These are phyloP conservation scores for Chondrus crispus DNA, from an alignment of 23 red algal genomes.

Conservation along the genomic window DNA sequence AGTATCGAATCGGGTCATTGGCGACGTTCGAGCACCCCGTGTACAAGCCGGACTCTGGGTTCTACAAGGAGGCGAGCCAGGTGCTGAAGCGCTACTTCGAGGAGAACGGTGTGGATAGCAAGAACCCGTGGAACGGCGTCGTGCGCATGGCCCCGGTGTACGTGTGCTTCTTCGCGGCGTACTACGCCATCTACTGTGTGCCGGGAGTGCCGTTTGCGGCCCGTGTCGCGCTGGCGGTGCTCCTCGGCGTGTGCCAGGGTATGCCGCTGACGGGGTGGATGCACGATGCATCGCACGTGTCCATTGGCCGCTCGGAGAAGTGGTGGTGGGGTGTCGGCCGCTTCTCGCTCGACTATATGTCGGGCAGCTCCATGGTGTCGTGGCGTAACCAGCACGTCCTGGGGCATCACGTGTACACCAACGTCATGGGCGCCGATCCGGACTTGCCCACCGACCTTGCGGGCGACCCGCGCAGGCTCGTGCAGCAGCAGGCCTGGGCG, in stretches of 20 bases:
- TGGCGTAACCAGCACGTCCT: constrained; percentile 93
- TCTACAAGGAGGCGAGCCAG: constrained; percentile 48
- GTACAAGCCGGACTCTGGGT: constrained; percentile 72
- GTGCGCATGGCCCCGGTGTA: constrained; percentile 74
- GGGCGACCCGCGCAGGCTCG: constrained; percentile 54
- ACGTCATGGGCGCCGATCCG: constrained; percentile 81
- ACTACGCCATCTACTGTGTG: constrained; percentile 22
- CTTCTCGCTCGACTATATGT: constrained; percentile 71
- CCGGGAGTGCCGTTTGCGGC: not conserved
- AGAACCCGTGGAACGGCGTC: constrained; percentile 21
- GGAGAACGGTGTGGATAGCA: not conserved
- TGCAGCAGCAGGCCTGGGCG: constrained; percentile 57
- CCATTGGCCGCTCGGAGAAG: constrained; percentile 41
- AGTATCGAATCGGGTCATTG: constrained; percentile 55
- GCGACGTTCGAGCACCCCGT: constrained; percentile 71
- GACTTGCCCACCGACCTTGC: constrained; percentile 59
- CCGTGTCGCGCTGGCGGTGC: constrained; percentile 14
- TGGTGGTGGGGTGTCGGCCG: constrained; percentile 82
- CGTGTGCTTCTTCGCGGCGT: not conserved
- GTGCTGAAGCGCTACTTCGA: constrained; percentile 51
- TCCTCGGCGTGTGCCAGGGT: constrained; percentile 68
- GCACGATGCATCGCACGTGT: constrained; percentile 84
- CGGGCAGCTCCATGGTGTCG: constrained; percentile 69
- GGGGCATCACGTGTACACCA: constrained; percentile 88
- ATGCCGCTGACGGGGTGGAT: constrained; percentile 90